Base-by-base conservation (phyloP, 2,329 filamentous ascomycete species). In the Fusarium austroafricanum region DNA sequence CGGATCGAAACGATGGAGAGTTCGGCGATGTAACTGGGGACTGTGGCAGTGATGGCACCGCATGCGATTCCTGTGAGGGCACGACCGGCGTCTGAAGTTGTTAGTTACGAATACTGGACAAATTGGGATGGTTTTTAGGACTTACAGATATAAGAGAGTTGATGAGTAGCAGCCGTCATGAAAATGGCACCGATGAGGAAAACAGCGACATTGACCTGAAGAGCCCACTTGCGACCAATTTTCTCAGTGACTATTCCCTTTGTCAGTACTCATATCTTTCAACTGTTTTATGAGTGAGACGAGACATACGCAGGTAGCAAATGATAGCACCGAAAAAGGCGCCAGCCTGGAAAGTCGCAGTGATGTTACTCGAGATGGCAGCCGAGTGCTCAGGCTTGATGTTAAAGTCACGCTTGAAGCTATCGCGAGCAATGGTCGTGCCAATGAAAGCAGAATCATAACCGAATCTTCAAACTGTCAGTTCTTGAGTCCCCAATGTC, bases 11-110 rank as follows among this genome's bases (percentile, higher is more conserved):
- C 83, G 68, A 87, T 82, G 1, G 88, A 87, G 54, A 86, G 84
- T 73, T 90, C 89, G 11, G 87, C 85, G 59, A 89, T 87, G 73
- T 90, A 90, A 33, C 87, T 83, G 5, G 88, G 89, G 4, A 90
- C 85, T 8, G 84, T 86, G 71, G 86, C 87, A 10, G 83, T 85
- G 71, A 87, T 81, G 39, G 86, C 75, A n/a, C 86, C 87, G 44
- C 87, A 83, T 20, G 85, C 86, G 73, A 86, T 82, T 2, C 87
- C 86, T 3, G 84, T 86, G 33, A 89, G 78, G 64, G 86, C 85
- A 12, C 89, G 85, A 1, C 88, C 55, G 82, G 82, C 73, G 83
- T 88, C 87, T 89, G 14, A 3, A 17, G 2, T 5, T 35, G 15
- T 61, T 38, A 70, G 46, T 33, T 2, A n/a, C 21, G 4, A 2